These are phyloP conservation scores for Phaeosphaeria sp. DNA, from an alignment of 2,329 filamentous ascomycete species.

Conservation along the genomic window DNA sequence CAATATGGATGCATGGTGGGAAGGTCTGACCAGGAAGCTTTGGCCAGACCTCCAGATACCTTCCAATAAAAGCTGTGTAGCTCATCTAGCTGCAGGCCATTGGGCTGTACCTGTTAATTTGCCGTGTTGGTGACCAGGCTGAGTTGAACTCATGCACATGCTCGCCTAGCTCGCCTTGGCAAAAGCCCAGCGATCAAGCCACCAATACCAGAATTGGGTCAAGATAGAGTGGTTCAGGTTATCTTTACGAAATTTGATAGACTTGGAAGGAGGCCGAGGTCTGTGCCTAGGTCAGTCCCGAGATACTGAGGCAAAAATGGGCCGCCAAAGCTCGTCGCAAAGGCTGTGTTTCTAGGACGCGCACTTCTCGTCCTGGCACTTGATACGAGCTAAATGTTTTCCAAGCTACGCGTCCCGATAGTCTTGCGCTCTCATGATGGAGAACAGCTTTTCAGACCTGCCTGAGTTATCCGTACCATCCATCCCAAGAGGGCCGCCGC, in stretches of 20 bases:
- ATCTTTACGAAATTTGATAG: background rate
- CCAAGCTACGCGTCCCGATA: no score
- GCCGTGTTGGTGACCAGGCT: background rate
- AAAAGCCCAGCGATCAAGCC: background rate
- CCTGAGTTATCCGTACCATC: background rate
- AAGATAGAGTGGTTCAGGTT: background rate
- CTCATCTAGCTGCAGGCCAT: background rate
- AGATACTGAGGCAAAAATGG: background rate
- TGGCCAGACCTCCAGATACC: no score
- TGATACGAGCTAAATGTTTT: no score
- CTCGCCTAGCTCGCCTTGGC: background rate
- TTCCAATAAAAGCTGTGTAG: no score
- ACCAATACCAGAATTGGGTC: background rate
- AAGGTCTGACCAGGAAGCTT: no score
- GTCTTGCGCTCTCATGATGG: no score
- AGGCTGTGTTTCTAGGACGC: no score
- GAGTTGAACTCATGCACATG: background rate
- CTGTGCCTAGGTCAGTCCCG: background rate
- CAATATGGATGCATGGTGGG: no score
- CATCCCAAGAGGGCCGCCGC: background rate
- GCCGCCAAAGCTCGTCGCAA: no score
- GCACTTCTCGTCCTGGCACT: no score
- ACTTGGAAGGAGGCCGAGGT: background rate
- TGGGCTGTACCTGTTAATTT: background rate
- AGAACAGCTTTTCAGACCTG: background rate